Percentiles rank a stretch among this genome's conserved stretches.
Evolutionary conservation across 192 early-diverging fungal genomes (phyloP).

Genomic region (Fimicolochytrium jonesii): DNA sequence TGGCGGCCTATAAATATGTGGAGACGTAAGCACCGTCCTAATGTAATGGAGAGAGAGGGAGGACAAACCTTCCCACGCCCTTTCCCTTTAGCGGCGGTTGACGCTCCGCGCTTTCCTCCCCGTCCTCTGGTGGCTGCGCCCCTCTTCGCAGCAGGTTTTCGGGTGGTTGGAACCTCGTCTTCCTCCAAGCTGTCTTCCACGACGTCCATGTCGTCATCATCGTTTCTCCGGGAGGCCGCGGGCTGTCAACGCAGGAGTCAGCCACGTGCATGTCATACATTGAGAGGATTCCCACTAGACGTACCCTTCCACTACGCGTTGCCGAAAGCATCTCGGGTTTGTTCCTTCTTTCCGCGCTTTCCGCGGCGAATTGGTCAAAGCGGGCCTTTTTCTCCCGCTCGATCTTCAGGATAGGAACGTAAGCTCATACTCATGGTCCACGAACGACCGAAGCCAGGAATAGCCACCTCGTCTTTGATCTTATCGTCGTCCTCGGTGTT

Average conservation of each 20-base stretch:
- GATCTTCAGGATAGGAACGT: background rate
- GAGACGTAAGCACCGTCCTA: background rate
- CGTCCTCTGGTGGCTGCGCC: slow-evolving; percentile 4
- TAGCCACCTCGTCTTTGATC: slow-evolving; percentile 7
- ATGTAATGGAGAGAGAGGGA: background rate
- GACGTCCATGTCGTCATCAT: background rate
- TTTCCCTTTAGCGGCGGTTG: background rate
- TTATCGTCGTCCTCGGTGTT: background rate
- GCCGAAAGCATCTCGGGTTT: slow-evolving; percentile 3
- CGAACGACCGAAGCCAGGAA: background rate
- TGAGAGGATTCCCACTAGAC: background rate
- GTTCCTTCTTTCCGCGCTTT: background rate
- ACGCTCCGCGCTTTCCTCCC: background rate
- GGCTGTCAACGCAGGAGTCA: background rate
- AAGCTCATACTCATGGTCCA: background rate
- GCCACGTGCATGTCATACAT: background rate
- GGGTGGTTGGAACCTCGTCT: background rate
- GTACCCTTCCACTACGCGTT: background rate
- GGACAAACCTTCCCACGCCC: background rate
- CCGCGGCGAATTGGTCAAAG: slow-evolving; percentile 3
- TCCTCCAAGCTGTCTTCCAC: background rate
- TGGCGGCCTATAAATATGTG: background rate
- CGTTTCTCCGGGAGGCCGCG: background rate
- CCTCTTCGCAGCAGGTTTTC: background rate
- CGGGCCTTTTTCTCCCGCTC: slow-evolving; percentile 4